These are phyloP conservation scores for Cladosporium austrohemisphaericum DNA, from an alignment of 2,329 filamentous ascomycete species.

Conservation along the genomic window DNA sequence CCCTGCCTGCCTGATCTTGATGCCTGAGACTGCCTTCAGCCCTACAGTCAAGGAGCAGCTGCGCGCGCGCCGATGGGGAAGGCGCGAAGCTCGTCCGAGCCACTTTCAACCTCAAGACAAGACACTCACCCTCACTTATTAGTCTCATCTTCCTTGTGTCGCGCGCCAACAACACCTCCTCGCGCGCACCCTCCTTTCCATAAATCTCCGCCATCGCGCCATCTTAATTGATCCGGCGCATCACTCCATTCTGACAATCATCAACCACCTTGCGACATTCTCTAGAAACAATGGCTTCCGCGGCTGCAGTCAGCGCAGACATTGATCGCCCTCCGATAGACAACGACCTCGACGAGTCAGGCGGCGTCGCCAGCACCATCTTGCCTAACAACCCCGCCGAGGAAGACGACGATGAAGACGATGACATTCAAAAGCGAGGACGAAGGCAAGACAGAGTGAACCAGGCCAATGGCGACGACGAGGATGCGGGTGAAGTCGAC, in stretches of 20 bases:
- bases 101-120: neutral
- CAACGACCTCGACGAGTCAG: slow-evolving; percentile 32
- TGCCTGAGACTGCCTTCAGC: too few species aligned
- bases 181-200: neutral
- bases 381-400: slow-evolving; percentile 23
- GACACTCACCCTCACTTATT: neutral
- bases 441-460: slow-evolving; percentile 19
- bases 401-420: slow-evolving; percentile 22
- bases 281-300: slow-evolving; percentile 35
- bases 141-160: too few species aligned
- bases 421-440: slow-evolving; percentile 22
- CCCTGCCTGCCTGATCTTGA: neutral
- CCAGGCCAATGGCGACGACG: slow-evolving; percentile 19
- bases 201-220: neutral
- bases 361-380: slow-evolving; percentile 31
- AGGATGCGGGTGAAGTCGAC: slow-evolving; percentile 22
- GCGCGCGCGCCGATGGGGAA: too few species aligned
- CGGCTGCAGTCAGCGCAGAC: slow-evolving; percentile 32
- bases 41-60: too few species aligned
- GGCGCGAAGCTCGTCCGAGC: neutral
- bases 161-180: neutral
- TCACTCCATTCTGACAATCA: neutral
- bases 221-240: neutral
- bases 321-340: slow-evolving; percentile 21
- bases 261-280: neutral